Conservation (phyloP, 1,284 basidiomycete species). For the Cystobasidium sp. region DNA sequence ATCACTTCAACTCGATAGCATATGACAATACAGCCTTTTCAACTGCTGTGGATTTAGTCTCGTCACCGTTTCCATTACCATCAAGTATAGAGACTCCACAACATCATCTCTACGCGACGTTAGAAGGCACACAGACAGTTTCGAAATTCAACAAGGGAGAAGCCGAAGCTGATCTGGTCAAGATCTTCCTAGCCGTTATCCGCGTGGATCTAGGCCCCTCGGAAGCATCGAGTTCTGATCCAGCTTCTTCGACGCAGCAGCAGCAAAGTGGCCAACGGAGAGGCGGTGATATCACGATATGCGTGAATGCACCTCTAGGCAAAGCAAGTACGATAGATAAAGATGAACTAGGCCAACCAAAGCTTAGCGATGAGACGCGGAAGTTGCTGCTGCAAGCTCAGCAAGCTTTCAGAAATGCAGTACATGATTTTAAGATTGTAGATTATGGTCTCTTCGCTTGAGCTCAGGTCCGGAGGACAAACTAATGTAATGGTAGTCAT, state of each 20-base stretch:
- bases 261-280: conserved; percentile 10
- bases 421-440: conserved; percentile 68
- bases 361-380: conserved; percentile 51
- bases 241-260: conserved; percentile 18
- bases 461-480: neutral
- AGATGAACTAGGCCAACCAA: conserved; percentile 57
- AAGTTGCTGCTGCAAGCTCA: conserved; percentile 57
- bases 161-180: conserved; percentile 66
- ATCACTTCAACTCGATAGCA: conserved; percentile 88
- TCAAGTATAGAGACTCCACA: conserved; percentile 40
- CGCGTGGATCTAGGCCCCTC: conserved; percentile 67
- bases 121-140: conserved; percentile 72
- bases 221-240: conserved; percentile 1
- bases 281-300: conserved; percentile 74
- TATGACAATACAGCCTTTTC: conserved; percentile 82
- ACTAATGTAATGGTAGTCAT: neutral
- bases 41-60: conserved; percentile 62
- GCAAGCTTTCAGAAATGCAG: conserved; percentile 64
- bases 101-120: conserved; percentile 65
- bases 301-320: conserved; percentile 73
- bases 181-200: conserved; percentile 77
- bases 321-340: conserved; percentile 61
- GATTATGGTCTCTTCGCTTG: conserved; percentile 74
- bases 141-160: conserved; percentile 72
- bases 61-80: conserved; percentile 50